These are phyloP conservation scores for Urtica urens DNA, from an alignment of 306 rosid genomes.

Conservation along the genomic window DNA sequence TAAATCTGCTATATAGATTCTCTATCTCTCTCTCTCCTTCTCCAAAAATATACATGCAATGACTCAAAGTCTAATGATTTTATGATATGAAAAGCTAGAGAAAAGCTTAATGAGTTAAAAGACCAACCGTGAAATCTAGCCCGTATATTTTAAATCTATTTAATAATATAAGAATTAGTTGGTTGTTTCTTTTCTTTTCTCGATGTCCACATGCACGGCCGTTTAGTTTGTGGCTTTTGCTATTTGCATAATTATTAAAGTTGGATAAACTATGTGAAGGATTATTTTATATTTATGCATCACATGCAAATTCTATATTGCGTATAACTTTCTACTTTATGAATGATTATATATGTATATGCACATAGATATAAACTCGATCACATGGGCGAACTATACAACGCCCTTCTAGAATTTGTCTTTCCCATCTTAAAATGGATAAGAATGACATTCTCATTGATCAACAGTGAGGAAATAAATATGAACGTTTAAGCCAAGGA, in stretches of 20 bases:
- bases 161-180: neutral
- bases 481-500: neutral
- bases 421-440: slow-evolving; percentile 6
- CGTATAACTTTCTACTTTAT: neutral
- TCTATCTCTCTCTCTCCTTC: no score
- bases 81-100: no score
- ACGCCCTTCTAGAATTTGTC: neutral
- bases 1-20: no score
- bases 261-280: neutral
- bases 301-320: slow-evolving; percentile 11
- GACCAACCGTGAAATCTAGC: neutral
- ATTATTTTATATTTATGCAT: neutral
- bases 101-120: no score
- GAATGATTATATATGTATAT: neutral
- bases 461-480: neutral
- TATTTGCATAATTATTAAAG: neutral
- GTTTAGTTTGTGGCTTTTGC: neutral
- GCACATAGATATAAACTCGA: no score
- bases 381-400: neutral
- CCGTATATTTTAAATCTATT: neutral
- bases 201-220: neutral
- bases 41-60: no score
- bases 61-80: no score
- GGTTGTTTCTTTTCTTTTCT: neutral
- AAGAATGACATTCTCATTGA: neutral